Evolutionary conservation across 768 basidiomycete genomes (phyloP).

Genomic region (Punctularia strigosozonata): DNA sequence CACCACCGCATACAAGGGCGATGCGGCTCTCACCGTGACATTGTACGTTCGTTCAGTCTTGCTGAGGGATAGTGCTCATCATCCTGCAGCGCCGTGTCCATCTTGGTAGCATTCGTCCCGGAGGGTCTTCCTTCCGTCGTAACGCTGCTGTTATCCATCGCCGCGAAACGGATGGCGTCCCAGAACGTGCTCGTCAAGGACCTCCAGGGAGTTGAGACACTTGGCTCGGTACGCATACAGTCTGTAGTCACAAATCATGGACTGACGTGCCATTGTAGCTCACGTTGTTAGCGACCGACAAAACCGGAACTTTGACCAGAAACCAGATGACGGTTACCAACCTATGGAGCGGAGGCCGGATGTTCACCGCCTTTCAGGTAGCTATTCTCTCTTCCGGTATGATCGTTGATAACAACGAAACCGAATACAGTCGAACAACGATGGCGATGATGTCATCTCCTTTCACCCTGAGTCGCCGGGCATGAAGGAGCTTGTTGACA

Average conservation of each 20-base stretch:
- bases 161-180: conserved; percentile 59
- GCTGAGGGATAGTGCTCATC: too few relatives aligned
- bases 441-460: conserved; percentile 35
- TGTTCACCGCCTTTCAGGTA: conserved; percentile 56
- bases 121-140: conserved; percentile 59
- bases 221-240: conserved; percentile 25
- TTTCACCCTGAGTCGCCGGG: conserved; percentile 43
- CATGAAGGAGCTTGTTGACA: conserved; percentile 57
- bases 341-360: conserved; percentile 48
- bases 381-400: conserved; percentile 1
- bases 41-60: too few relatives aligned
- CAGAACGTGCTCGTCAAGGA: conserved; percentile 67
- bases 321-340: conserved; percentile 72
- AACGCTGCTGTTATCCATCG: conserved; percentile 54
- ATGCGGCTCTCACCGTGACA: conserved; percentile 46
- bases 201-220: conserved; percentile 60
- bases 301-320: conserved; percentile 58
- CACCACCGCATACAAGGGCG: conserved; percentile 53
- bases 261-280: conserved; percentile 31
- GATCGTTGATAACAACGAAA: background rate
- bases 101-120: conserved; percentile 49
- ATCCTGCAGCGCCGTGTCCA: conserved; percentile 45
- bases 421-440: conserved; percentile 45
- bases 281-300: conserved; percentile 59
- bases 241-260: conserved; percentile 4